Evolutionary conservation across 2,329 filamentous ascomycete genomes (phyloP).

Genomic region (Aspergillus costaricaensis): DNA sequence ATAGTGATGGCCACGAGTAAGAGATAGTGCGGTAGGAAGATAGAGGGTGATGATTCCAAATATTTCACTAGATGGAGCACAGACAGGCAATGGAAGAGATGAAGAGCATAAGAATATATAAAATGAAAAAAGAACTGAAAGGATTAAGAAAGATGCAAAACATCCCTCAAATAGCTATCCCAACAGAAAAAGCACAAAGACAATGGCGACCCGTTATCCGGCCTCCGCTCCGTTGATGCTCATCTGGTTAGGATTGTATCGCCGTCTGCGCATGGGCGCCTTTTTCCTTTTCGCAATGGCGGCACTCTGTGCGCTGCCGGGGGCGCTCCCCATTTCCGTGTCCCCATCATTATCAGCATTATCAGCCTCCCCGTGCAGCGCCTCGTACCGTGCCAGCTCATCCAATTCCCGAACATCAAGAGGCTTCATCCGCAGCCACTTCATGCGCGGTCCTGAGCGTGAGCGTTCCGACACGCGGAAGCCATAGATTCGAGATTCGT

Average conservation of each 20-base stretch:
- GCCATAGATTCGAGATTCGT: constrained; percentile 94
- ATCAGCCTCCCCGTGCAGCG: constrained; percentile 35
- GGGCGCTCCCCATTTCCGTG: constrained; percentile 36
- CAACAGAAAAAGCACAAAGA: constrained; percentile 16
- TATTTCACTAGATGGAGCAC: constrained; percentile 1
- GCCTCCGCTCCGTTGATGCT: constrained; percentile 36
- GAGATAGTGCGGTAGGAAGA: background rate
- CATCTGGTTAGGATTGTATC: constrained; percentile 37
- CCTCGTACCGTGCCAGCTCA: constrained; percentile 56
- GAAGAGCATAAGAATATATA: constrained; percentile 7
- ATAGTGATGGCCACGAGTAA: background rate
- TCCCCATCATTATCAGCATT: constrained; percentile 40
- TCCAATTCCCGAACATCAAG: constrained; percentile 79
- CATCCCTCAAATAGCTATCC: constrained; percentile 2
- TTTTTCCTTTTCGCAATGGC: constrained; percentile 46
- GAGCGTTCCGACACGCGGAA: constrained; percentile 92
- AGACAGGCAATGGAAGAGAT: constrained; percentile 2
- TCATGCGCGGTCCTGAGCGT: constrained; percentile 89
- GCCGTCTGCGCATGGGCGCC: constrained; percentile 45
- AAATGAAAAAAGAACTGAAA: constrained; percentile 11
- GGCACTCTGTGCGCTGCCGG: constrained; percentile 36
- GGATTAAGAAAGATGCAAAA: constrained; percentile 7
- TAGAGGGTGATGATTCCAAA: background rate
- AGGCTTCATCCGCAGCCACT: constrained; percentile 88
- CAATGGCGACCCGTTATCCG: constrained; percentile 4